Percentiles rank a stretch among this genome's conserved stretches.
These are phyloP conservation scores for Clavariopsis aquatica DNA, from an alignment of 495 filamentous ascomycete genomes.

Conservation along the genomic window DNA sequence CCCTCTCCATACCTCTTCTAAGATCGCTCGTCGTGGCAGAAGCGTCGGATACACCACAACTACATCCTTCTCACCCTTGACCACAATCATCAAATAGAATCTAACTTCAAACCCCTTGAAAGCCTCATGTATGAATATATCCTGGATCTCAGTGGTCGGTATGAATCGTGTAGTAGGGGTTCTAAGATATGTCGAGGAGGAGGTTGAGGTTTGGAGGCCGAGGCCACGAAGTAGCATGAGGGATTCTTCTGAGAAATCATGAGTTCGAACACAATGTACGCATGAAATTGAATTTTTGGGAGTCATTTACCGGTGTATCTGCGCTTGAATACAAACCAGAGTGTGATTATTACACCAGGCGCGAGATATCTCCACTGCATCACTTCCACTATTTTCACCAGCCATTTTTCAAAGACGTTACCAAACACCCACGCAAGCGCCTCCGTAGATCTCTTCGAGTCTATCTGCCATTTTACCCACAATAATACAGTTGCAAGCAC, in stretches of 20 bases:
- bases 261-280: too few relatives aligned
- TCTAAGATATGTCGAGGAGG: conserved; percentile 62
- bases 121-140: conserved; percentile 93
- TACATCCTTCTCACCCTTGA: conserved; percentile 83
- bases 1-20: conserved; percentile 87
- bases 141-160: conserved; percentile 84
- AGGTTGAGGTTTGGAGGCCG: conserved; percentile 84
- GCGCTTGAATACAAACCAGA: conserved; percentile 30
- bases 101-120: conserved; percentile 90
- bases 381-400: conserved; percentile 4
- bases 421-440: conserved; percentile 15
- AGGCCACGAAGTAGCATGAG: conserved; percentile 85
- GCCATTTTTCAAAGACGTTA: conserved; percentile 4
- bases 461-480: conserved; percentile 27
- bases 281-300: not conserved
- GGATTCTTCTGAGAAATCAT: conserved; percentile 67
- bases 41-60: conserved; percentile 91
- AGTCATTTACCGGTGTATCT: conserved; percentile 37
- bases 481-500: conserved; percentile 10
- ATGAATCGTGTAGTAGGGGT: conserved; percentile 82
- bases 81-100: conserved; percentile 86
- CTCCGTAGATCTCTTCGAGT: not conserved
- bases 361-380: conserved; percentile 35
- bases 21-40: conserved; percentile 65
- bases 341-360: conserved; percentile 13